phyloP scores from a whole-genome alignment of 805 yeast genomes.

The Kluyveromyces starmeri region DNA sequence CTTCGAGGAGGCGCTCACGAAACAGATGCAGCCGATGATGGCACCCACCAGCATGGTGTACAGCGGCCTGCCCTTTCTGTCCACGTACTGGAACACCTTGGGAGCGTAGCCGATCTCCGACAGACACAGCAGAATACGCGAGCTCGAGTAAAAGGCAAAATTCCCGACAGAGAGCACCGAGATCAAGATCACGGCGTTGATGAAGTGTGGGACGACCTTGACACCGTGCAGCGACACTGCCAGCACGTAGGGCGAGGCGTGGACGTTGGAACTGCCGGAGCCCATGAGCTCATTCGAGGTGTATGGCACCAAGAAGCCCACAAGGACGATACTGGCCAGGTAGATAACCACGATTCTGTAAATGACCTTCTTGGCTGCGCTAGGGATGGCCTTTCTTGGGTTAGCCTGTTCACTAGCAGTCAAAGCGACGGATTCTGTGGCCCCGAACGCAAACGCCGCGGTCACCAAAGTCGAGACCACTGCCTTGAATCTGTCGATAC shows the following conservation, averaged over 20 bases:
- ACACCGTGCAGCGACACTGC: constrained; percentile 54
- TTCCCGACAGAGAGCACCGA: constrained; percentile 72
- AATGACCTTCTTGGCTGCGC: constrained; percentile 46
- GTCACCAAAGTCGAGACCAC: constrained; percentile 43
- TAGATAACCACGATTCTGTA: constrained; percentile 47
- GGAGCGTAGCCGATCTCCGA: constrained; percentile 72
- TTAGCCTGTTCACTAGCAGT: constrained; percentile 50
- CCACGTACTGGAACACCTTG: constrained; percentile 41
- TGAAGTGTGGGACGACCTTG: constrained; percentile 57
- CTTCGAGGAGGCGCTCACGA: constrained; percentile 55
- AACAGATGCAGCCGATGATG: constrained; percentile 51
- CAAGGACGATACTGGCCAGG: constrained; percentile 37
- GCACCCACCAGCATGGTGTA: constrained; percentile 45
- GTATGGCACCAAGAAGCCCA: constrained; percentile 49
- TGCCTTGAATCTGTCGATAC: constrained; percentile 45
- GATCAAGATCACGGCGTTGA: constrained; percentile 62
- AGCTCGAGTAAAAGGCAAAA: constrained; percentile 62
- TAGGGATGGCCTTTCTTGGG: constrained; percentile 49
- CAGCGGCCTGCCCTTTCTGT: constrained; percentile 54
- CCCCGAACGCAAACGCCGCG: constrained; percentile 55
- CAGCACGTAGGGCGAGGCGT: constrained; percentile 64
- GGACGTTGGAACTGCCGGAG: constrained; percentile 33
- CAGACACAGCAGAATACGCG: constrained; percentile 60
- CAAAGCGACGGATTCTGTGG: constrained; percentile 49
- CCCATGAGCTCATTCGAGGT: constrained; percentile 37